Evolutionary conservation across 208 protist genomes (phyloP).

Genomic region (Acanthamoeba triangularis): DNA sequence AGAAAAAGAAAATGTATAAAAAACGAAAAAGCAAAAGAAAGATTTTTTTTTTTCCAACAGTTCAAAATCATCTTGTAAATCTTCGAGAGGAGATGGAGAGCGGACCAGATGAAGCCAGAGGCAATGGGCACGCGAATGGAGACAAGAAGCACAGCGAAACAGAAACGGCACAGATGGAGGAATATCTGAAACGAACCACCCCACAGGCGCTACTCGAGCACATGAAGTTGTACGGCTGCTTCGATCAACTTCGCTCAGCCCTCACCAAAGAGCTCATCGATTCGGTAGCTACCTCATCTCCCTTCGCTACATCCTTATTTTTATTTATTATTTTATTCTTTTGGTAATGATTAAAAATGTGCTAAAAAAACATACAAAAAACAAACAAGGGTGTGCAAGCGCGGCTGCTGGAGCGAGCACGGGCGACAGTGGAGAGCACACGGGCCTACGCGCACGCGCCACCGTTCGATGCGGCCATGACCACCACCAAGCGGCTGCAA

Average conservation of each 20-base stretch:
- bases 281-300: background rate
- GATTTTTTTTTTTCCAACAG: background rate
- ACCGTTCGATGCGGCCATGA: slow-evolving; percentile 33
- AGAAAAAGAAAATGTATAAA: no score
- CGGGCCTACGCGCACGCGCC: slow-evolving; percentile 11
- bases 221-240: slow-evolving; percentile 11
- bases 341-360: no score
- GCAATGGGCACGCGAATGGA: background rate
- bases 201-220: slow-evolving; percentile 10
- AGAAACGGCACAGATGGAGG: background rate
- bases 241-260: slow-evolving; percentile 32
- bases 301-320: background rate
- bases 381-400: slow-evolving; percentile 1
- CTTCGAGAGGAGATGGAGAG: no score
- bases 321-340: no score
- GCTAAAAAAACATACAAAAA: no score
- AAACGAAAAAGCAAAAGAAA: no score
- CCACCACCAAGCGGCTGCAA: slow-evolving; percentile 40
- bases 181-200: background rate
- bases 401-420: slow-evolving; percentile 14
- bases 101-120: no score
- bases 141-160: background rate
- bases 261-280: background rate
- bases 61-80: no score
- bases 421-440: slow-evolving; percentile 26